A percentile compares a stretch with the other conserved stretches of the same genome.
These are phyloP conservation scores for Aegilops speltoides DNA, from an alignment of 176 grass and related monocot species.

Conservation along the genomic window DNA sequence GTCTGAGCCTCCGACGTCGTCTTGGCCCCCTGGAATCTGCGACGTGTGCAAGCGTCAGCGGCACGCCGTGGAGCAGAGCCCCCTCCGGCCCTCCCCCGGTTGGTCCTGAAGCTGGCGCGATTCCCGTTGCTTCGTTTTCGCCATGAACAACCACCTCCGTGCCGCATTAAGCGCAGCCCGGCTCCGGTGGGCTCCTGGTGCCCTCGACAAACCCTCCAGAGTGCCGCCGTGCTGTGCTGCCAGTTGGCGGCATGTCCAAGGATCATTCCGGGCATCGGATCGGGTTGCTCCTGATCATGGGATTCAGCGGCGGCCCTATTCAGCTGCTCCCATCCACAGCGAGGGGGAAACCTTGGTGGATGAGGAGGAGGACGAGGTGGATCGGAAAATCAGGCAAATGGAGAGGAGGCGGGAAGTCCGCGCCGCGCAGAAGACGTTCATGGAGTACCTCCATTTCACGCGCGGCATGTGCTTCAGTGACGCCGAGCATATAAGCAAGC, in stretches of 20 bases:
- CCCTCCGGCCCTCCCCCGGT: too few species aligned
- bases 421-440: conserved; percentile 31
- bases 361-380: not conserved
- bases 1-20: not conserved
- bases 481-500: conserved; percentile 62
- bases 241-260: not conserved
- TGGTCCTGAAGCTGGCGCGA: not conserved
- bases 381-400: not conserved
- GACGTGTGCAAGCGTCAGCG: not conserved
- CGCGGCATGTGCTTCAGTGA: conserved; percentile 41
- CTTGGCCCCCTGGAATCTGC: not conserved
- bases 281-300: not conserved
- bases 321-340: not conserved
- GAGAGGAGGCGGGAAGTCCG: not conserved
- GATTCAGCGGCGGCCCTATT: conserved; percentile 21
- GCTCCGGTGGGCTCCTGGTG: conserved; percentile 21
- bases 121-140: not conserved
- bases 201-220: not conserved
- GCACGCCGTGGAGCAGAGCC: conserved; percentile 1
- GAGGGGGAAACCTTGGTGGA: not conserved
- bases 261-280: not conserved
- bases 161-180: not conserved
- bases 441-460: conserved; percentile 66
- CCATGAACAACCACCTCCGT: conserved; percentile 43
- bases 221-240: not conserved